Percentiles rank a stretch among this genome's conserved stretches.
Evolutionary conservation across 73 alveolate genomes (phyloP).

Genomic region (Stentor coeruleus): DNA sequence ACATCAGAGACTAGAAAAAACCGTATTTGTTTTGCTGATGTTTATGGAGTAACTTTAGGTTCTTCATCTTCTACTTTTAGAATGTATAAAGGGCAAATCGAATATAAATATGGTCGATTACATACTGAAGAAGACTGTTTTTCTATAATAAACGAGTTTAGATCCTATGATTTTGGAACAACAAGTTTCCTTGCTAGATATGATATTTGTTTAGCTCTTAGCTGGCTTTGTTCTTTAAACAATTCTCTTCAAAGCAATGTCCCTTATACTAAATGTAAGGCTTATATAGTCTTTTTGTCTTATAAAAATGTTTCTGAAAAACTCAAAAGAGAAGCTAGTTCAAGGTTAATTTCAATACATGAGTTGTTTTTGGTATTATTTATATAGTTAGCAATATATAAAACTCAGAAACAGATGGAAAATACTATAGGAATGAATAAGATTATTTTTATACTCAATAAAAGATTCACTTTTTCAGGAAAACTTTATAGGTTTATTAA

Average conservation of each 20-base stretch:
- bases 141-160: not conserved
- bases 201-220: not conserved
- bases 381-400: not conserved
- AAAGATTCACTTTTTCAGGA: conserved; percentile 6
- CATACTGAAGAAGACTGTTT: conserved; percentile 2
- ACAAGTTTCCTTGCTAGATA: not conserved
- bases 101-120: not conserved
- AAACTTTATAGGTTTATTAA: not conserved
- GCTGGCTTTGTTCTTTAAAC: not conserved
- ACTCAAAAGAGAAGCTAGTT: not conserved
- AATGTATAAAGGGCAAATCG: not conserved
- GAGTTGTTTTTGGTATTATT: conserved; percentile 19
- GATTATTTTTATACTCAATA: not conserved
- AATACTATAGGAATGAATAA: not conserved
- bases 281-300: not conserved
- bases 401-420: not conserved
- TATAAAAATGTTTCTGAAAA: not conserved
- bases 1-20: not conserved
- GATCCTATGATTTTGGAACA: conserved; percentile 9
- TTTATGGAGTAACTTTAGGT: not conserved
- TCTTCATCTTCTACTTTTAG: not conserved
- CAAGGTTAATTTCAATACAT: not conserved
- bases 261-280: not conserved
- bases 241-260: not conserved
- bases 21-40: not conserved